phyloP scores from a whole-genome alignment of 2,329 filamentous ascomycete genomes.

The Pleurostoma richardsiae region DNA sequence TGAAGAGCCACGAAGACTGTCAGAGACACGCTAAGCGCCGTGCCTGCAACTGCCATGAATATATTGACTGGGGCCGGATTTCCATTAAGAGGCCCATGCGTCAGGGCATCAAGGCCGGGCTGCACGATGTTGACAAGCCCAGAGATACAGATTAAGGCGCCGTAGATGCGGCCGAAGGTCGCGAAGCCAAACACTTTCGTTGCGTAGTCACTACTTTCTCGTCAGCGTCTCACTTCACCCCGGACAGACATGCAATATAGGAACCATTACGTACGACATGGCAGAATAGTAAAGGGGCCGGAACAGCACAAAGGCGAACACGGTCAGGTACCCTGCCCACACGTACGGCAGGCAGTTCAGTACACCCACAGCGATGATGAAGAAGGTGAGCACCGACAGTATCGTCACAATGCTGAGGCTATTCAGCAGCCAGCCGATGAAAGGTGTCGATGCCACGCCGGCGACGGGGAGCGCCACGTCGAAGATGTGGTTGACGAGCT shows the following conservation, averaged over 20 bases:
- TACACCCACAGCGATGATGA: constrained; percentile 58
- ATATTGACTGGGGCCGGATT: constrained; percentile 63
- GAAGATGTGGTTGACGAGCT: constrained; percentile 34
- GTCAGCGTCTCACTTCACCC: background rate
- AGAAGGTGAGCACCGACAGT: constrained; percentile 51
- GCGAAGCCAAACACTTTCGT: constrained; percentile 75
- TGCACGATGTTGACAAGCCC: constrained; percentile 69
- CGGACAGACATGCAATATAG: background rate
- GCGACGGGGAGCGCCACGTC: constrained; percentile 57
- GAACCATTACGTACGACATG: constrained; percentile 45
- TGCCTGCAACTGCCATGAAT: constrained; percentile 46
- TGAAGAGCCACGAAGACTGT: constrained; percentile 46
- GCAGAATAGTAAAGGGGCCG: constrained; percentile 74
- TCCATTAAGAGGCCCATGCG: constrained; percentile 54
- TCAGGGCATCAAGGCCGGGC: constrained; percentile 63
- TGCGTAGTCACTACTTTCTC: constrained; percentile 53
- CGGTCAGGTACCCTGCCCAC: constrained; percentile 61
- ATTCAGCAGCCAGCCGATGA: constrained; percentile 67
- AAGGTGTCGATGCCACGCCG: constrained; percentile 64
- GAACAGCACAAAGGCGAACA: constrained; percentile 65
- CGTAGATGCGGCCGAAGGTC: constrained; percentile 78
- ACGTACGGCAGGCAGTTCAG: constrained; percentile 60
- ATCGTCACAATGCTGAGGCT: constrained; percentile 57
- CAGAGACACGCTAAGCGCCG: constrained; percentile 48
- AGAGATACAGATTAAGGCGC: constrained; percentile 67